phyloP scores from a whole-genome alignment of 2,329 filamentous ascomycete species.

The Cladobotryum mycophilum region DNA sequence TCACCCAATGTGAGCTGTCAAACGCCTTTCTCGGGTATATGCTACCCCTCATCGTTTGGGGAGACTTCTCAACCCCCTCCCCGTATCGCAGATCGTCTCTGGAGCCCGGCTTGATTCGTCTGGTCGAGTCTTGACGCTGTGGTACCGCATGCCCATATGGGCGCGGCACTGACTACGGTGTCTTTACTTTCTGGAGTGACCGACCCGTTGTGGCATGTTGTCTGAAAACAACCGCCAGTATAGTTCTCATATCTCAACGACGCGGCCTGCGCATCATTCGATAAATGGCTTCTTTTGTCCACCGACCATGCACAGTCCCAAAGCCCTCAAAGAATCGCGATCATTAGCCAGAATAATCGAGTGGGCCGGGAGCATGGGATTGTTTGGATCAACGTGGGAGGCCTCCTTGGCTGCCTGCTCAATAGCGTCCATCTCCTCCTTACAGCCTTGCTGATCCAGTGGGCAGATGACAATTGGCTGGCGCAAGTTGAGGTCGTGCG shows the following conservation, averaged over 20 bases:
- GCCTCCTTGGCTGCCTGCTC: slow-evolving; percentile 94
- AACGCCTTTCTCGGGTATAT: slow-evolving; percentile 12
- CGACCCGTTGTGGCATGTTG: neutral
- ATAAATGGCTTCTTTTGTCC: slow-evolving; percentile 61
- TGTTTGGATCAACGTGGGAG: slow-evolving; percentile 76
- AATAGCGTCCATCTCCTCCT: slow-evolving; percentile 98
- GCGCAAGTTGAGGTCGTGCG: slow-evolving; percentile 79
- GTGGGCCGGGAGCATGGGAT: slow-evolving; percentile 84
- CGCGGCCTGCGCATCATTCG: slow-evolving; percentile 36
- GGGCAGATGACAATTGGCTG: slow-evolving; percentile 96
- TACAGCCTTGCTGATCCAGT: slow-evolving; percentile 89
- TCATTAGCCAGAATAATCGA: slow-evolving; percentile 77
- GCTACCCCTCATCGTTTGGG: slow-evolving; percentile 5
- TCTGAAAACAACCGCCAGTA: neutral
- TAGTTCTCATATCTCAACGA: neutral
- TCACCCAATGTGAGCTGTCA: slow-evolving; percentile 3
- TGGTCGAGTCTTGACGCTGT: neutral
- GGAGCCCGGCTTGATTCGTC: too few species aligned
- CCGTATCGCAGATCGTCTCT: neutral
- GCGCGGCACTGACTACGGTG: neutral
- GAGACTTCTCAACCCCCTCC: neutral
- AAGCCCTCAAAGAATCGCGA: slow-evolving; percentile 53
- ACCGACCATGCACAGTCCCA: slow-evolving; percentile 57
- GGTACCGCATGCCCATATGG: too few species aligned
- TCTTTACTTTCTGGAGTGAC: neutral